Percentiles rank a stretch among this genome's conserved stretches.
phyloP scores from a whole-genome alignment of 2,329 filamentous ascomycete genomes.

The Paraconiothyrium brasiliense region DNA sequence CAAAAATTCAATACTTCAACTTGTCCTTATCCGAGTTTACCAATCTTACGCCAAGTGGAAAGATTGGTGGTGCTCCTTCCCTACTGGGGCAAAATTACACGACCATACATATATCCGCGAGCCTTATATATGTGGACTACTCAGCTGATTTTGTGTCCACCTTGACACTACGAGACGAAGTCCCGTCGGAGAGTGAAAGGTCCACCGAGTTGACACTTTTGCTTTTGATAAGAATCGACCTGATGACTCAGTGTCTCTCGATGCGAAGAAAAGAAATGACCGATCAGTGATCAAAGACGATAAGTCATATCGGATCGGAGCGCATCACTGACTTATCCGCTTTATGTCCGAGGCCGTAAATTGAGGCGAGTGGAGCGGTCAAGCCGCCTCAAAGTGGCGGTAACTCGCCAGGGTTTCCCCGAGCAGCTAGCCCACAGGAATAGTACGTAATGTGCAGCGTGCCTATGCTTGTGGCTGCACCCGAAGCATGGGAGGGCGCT shows the following conservation, averaged over 20 bases:
- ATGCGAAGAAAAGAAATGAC: neutral
- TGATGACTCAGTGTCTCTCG: neutral
- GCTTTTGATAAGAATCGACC: neutral
- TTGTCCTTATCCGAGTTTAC: neutral
- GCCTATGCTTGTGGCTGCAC: slow-evolving; percentile 5
- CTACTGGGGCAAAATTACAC: neutral
- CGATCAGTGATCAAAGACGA: neutral
- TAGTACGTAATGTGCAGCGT: slow-evolving; percentile 13
- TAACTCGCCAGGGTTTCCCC: slow-evolving; percentile 8
- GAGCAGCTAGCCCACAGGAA: neutral
- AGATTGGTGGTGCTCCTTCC: slow-evolving; percentile 3
- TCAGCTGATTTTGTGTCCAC: neutral
- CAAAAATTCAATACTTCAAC: slow-evolving; percentile 1
- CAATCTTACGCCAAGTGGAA: neutral
- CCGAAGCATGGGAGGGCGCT: slow-evolving; percentile 4
- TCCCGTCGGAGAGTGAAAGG: neutral
- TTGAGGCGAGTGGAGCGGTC: slow-evolving; percentile 13
- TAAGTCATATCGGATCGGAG: neutral
- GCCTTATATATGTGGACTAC: neutral
- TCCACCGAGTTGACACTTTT: neutral
- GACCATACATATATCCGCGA: neutral
- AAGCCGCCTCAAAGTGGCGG: slow-evolving; percentile 8
- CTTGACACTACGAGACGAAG: neutral
- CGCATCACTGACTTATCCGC: neutral
- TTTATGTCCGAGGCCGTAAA: slow-evolving; percentile 6